phyloP scores from a whole-genome alignment of 2,329 filamentous ascomycete species.

The Plectosphaerella sp. region DNA sequence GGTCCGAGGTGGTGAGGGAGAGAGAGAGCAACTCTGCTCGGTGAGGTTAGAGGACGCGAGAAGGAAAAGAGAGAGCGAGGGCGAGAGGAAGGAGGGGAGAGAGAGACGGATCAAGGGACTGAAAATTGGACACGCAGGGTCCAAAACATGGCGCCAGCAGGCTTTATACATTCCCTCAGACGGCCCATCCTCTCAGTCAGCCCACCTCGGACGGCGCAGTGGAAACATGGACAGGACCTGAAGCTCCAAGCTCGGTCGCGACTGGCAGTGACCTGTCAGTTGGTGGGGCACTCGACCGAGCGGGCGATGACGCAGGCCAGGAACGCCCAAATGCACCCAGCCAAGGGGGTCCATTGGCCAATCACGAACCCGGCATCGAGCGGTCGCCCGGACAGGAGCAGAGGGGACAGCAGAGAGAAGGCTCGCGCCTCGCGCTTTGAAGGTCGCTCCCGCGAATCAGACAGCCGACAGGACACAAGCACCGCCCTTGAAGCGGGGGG shows the following conservation, averaged over 20 bases:
- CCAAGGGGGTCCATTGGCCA: background rate
- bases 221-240: no score
- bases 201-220: background rate
- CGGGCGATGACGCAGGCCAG: background rate
- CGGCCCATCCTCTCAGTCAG: background rate
- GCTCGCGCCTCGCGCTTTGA: no score
- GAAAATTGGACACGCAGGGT: background rate
- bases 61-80: slow-evolving; percentile 5
- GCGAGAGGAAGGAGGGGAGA: slow-evolving; percentile 8
- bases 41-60: slow-evolving; percentile 1
- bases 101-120: background rate
- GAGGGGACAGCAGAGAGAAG: no score
- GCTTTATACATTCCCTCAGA: background rate
- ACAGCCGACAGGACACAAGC: no score
- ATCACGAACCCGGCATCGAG: background rate
- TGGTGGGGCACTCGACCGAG: no score
- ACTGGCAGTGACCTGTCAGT: no score
- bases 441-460: no score
- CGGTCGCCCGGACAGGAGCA: no score
- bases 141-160: background rate
- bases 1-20: slow-evolving; percentile 1
- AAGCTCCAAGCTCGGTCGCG: no score
- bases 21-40: slow-evolving; percentile 10
- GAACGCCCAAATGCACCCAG: background rate
- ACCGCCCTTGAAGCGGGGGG: no score